Evolutionary conservation across 768 basidiomycete genomes (phyloP).

Genomic region (Hypholoma fasciculare): DNA sequence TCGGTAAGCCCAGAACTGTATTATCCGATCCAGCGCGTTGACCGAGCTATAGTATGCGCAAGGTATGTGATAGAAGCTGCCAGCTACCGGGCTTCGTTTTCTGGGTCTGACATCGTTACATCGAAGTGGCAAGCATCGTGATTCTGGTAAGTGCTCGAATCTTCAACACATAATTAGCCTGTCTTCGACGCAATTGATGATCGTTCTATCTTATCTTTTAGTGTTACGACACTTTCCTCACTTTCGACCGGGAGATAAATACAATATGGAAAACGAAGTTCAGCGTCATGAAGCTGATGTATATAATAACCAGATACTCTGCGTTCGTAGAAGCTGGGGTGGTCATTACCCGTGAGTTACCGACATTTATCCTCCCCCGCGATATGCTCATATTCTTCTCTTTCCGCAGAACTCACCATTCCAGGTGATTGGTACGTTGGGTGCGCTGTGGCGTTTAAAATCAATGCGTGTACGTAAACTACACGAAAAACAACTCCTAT

Average conservation of each 20-base stretch:
- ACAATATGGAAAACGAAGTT: constrained; percentile 18
- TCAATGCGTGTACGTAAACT: constrained; percentile 7
- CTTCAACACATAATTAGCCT: not conserved
- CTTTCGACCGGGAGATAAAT: constrained; percentile 15
- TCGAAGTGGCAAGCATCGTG: constrained; percentile 9
- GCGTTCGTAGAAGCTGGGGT: constrained; percentile 20
- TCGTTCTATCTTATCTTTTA: not conserved
- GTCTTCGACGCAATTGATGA: not conserved
- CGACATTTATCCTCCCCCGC: not conserved
- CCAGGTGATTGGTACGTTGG: constrained; percentile 5
- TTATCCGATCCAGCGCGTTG: not conserved
- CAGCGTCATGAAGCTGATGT: constrained; percentile 17
- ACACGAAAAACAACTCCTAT: too few relatives aligned
- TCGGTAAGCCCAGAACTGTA: constrained; percentile 2
- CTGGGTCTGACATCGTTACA: not conserved
- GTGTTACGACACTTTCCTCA: constrained; percentile 20
- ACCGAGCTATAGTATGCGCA: constrained; percentile 6
- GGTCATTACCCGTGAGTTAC: constrained; percentile 18
- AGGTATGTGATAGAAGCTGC: constrained; percentile 1
- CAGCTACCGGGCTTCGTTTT: not conserved
- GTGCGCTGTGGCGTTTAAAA: constrained; percentile 9
- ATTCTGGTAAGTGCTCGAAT: constrained; percentile 6
- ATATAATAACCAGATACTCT: constrained; percentile 21
- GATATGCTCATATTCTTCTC: not conserved
- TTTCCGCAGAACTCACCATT: constrained; percentile 5